phyloP scores from a whole-genome alignment of 2,329 filamentous ascomycete species.

The Fusarium lyarnte region DNA sequence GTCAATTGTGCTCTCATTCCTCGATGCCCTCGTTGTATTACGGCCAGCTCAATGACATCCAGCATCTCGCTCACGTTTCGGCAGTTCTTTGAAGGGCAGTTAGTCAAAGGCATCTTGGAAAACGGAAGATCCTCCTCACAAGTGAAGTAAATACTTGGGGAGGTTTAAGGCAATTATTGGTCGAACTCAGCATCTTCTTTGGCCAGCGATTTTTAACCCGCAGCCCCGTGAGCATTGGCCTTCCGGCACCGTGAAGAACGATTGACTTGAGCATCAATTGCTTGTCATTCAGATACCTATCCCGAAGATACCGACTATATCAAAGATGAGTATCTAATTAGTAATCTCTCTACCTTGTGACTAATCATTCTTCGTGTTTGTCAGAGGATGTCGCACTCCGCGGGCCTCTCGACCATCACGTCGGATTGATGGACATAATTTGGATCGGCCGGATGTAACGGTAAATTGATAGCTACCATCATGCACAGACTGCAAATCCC shows the following conservation, averaged over 20 bases:
- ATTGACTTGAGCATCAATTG: neutral
- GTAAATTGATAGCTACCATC: neutral
- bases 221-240: neutral
- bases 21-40: fast-evolving
- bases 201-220: neutral
- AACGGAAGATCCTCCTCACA: fast-evolving
- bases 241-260: too few species aligned
- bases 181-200: neutral
- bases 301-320: neutral
- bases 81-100: neutral
- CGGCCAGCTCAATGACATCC: neutral
- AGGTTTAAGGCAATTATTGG: too few species aligned
- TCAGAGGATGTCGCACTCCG: neutral
- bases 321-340: neutral
- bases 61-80: neutral
- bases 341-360: neutral
- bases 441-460: neutral
- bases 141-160: neutral
- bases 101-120: too few species aligned
- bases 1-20: neutral
- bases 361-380: neutral
- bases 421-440: neutral
- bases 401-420: neutral
- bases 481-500: neutral
- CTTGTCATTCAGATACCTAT: neutral